phyloP scores from a whole-genome alignment of 495 filamentous ascomycete genomes.

The Diplogelasinospora grovesii region DNA sequence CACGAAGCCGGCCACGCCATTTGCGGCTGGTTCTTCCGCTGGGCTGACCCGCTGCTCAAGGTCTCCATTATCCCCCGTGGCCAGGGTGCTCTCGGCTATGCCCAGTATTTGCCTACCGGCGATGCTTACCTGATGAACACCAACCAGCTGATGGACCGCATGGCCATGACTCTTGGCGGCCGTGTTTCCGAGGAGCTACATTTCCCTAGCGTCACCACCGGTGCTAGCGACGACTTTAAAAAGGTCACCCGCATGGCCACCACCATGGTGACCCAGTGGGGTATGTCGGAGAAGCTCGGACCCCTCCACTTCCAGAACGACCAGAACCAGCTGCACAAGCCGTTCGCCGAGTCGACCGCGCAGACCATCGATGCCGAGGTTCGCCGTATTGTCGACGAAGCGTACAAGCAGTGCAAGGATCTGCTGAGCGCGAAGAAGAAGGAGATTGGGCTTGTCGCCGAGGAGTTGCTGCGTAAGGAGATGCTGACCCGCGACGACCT shows the following conservation, averaged over 20 bases:
- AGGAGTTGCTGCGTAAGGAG: slow-evolving; percentile 89
- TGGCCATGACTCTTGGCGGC: slow-evolving; percentile 98
- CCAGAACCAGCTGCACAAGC: slow-evolving; percentile 77
- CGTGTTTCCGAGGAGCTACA: slow-evolving; percentile 92
- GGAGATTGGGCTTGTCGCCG: slow-evolving; percentile 81
- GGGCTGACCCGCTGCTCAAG: slow-evolving; percentile 93
- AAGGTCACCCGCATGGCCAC: slow-evolving; percentile 96
- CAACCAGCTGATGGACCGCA: slow-evolving; percentile 96
- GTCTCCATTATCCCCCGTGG: slow-evolving; percentile 97
- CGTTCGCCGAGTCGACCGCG: slow-evolving; percentile 90
- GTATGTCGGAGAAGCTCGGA: slow-evolving; percentile 90
- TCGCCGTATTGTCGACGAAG: slow-evolving; percentile 78
- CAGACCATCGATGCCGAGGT: slow-evolving; percentile 88
- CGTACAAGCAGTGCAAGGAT: slow-evolving; percentile 82
- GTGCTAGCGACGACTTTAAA: slow-evolving; percentile 95
- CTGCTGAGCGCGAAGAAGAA: slow-evolving; percentile 79
- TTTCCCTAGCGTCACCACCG: slow-evolving; percentile 91
- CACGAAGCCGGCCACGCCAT: slow-evolving; percentile 98
- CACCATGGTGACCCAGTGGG: slow-evolving; percentile 95
- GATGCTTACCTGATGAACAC: slow-evolving; percentile 93
- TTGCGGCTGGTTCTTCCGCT: slow-evolving; percentile 97
- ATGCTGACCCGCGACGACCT: slow-evolving; percentile 85
- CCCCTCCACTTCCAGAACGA: slow-evolving; percentile 83
- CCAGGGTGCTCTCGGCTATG: slow-evolving; percentile 87
- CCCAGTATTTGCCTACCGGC: slow-evolving; percentile 85